These are phyloP conservation scores for Populus trichocarpa DNA, from an alignment of 441 rosid species.

Conservation along the genomic window DNA sequence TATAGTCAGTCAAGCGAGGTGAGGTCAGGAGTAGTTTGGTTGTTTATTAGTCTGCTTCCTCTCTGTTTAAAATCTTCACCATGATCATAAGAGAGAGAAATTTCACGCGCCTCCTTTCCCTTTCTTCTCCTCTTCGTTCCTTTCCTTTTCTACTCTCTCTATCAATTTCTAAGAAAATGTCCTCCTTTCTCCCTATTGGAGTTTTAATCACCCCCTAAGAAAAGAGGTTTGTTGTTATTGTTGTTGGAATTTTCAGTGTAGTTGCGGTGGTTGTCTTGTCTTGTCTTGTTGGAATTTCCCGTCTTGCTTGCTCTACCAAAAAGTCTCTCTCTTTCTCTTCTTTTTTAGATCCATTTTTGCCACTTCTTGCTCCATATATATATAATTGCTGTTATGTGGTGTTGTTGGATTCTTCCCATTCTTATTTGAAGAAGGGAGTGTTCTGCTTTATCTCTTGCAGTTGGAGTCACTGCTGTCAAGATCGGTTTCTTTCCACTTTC, in stretches of 20 bases:
- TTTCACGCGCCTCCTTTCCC: background rate
- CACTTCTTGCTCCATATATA: background rate
- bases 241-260: background rate
- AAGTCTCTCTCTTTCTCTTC: background rate
- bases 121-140: too few species aligned
- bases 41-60: background rate
- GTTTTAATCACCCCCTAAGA: background rate
- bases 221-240: background rate
- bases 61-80: background rate
- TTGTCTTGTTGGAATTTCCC: background rate
- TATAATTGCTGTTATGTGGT: background rate
- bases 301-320: background rate
- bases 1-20: background rate
- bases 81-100: background rate
- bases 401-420: background rate
- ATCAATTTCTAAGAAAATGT: background rate
- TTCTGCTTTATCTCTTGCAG: background rate
- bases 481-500: conserved; percentile 4
- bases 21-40: background rate
- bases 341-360: background rate
- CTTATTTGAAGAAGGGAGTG: background rate
- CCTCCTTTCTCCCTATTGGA: background rate
- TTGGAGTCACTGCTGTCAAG: background rate
- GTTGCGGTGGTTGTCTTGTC: background rate
- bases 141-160: background rate